A percentile compares a stretch with the other conserved stretches of the same genome.
Conservation (phyloP, 2,329 filamentous ascomycete genomes). For the Ceratocystis albifundus region DNA sequence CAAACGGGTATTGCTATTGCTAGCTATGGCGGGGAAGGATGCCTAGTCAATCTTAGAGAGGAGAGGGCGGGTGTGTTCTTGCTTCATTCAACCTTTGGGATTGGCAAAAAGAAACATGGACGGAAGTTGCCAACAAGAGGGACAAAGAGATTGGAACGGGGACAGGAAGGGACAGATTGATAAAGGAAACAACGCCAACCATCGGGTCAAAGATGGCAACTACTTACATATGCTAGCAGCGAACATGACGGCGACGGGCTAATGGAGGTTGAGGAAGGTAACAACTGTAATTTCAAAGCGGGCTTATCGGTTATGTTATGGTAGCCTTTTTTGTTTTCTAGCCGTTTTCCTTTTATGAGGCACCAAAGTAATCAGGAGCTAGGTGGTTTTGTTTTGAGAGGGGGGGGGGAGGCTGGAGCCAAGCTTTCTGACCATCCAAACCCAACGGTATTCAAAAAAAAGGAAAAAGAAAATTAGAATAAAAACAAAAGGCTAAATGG, state of each 20-base stretch:
- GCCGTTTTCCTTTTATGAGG: background rate
- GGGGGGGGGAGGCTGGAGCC: background rate
- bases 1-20: background rate
- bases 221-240: slow-evolving; percentile 11
- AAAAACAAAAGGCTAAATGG: background rate
- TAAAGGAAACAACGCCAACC: background rate
- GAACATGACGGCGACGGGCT: background rate
- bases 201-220: background rate
- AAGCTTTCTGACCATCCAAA: background rate
- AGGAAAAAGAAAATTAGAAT: background rate
- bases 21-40: slow-evolving; percentile 1
- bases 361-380: background rate
- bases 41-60: background rate
- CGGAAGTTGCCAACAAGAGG: background rate
- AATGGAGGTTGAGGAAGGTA: background rate
- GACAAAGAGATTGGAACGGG: no score
- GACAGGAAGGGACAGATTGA: background rate
- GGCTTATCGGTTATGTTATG: background rate
- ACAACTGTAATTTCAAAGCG: background rate
- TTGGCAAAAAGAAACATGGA: background rate
- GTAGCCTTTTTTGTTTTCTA: background rate
- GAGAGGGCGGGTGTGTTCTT: background rate
- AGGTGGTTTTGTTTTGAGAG: background rate
- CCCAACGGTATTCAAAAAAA: background rate
- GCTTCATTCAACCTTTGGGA: background rate